These are phyloP conservation scores for Mesotaenium endlicherianum DNA, from an alignment of 139 green algal species.

Conservation along the genomic window DNA sequence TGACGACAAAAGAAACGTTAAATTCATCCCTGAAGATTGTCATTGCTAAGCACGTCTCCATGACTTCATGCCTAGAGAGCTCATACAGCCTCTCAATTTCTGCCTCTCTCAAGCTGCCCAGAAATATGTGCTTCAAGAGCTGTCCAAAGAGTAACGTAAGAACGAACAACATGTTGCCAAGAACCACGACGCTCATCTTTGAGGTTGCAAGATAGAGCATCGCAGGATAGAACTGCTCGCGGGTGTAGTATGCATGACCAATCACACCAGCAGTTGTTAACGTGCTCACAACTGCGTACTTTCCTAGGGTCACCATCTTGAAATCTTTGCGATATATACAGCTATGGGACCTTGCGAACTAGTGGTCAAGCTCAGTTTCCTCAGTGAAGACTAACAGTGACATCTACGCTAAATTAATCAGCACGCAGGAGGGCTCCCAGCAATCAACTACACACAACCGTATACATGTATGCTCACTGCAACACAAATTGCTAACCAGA, in stretches of 20 bases:
- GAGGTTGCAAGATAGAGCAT: conserved; percentile 87
- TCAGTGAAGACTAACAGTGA: too few relatives aligned
- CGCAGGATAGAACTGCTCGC: conserved; percentile 92
- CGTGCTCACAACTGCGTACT: conserved; percentile 38
- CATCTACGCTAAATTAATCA: too few relatives aligned
- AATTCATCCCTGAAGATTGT: conserved; percentile 95
- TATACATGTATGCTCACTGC: too few relatives aligned
- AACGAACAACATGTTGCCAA: conserved; percentile 91
- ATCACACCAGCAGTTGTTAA: conserved; percentile 61
- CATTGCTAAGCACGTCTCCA: conserved; percentile 96
- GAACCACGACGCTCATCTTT: conserved; percentile 83
- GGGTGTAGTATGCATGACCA: conserved; percentile 87
- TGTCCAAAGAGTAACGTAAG: conserved; percentile 62
- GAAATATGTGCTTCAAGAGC: conserved; percentile 70
- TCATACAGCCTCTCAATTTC: conserved; percentile 94
- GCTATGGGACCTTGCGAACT: too few relatives aligned
- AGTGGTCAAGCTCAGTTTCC: too few relatives aligned
- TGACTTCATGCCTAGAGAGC: conserved; percentile 76
- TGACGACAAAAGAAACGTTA: conserved; percentile 77
- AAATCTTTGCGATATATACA: too few relatives aligned
- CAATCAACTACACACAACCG: too few relatives aligned
- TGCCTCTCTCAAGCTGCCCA: conserved; percentile 84
- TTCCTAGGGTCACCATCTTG: conserved; percentile 35
- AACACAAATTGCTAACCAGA: too few relatives aligned
- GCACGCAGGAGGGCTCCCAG: too few relatives aligned